Evolutionary conservation across 1,284 basidiomycete genomes (phyloP).

Genomic region (Sphagnurus paluster): DNA sequence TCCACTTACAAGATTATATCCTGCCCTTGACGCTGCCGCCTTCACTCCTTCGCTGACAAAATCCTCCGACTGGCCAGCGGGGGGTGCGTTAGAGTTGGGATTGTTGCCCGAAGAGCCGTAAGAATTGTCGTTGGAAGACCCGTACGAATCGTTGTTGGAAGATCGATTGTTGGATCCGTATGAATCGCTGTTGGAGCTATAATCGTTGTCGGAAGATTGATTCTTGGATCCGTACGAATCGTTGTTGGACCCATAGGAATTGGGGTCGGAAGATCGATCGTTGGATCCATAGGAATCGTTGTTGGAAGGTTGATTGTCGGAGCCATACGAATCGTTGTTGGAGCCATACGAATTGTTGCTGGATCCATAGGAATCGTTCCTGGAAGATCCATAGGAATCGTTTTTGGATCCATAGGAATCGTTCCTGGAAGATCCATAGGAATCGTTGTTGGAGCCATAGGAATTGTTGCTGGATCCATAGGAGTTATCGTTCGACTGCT

Average conservation of each 20-base stretch:
- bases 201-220: slow-evolving; percentile 21
- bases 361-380: too few relatives aligned
- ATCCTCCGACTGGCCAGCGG: slow-evolving; percentile 20
- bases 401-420: slow-evolving; percentile 14
- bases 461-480: too few relatives aligned
- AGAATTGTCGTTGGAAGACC: slow-evolving; percentile 1
- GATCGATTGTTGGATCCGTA: slow-evolving; percentile 19
- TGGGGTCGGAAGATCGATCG: too few relatives aligned
- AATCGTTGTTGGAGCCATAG: too few relatives aligned
- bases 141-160: slow-evolving; percentile 18
- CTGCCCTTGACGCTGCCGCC: too few relatives aligned
- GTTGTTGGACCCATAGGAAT: not conserved
- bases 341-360: not conserved
- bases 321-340: slow-evolving; percentile 18
- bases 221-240: not conserved
- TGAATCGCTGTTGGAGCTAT: slow-evolving; percentile 12
- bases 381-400: too few relatives aligned
- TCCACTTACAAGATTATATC: too few relatives aligned
- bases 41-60: slow-evolving; percentile 23
- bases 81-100: slow-evolving; percentile 20
- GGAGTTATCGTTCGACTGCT: too few relatives aligned
- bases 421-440: too few relatives aligned
- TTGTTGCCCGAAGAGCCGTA: slow-evolving; percentile 15
- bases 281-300: slow-evolving; percentile 14
- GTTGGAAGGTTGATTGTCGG: slow-evolving; percentile 14